Evolutionary conservation across 2,329 filamentous ascomycete genomes (phyloP), one percentile per base, ranked within the genome.

Genomic region (Ceratocystis albifundus): DNA sequence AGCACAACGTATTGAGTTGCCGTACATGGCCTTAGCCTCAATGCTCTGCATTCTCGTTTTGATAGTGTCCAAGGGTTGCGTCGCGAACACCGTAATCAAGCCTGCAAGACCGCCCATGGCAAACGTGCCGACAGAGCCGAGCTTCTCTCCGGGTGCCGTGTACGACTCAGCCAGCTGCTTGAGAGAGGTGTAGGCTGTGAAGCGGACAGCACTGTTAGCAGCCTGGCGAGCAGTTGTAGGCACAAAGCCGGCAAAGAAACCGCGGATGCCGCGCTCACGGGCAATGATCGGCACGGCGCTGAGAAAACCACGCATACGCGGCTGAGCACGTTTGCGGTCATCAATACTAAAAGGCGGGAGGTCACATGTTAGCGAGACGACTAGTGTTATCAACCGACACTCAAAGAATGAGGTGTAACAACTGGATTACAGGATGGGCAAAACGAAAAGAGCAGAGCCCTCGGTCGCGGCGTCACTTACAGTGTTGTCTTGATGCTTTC

Each of bases 41-140:
- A 96, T 87, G 70, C 90, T 96, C 82, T 99, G 94, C 94, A 99
- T 99, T 69, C 90, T 78, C 70, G 94, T 99, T 83, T 99, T 99
- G 74, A 99, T 83, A 0, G 93, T 97, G 75, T 99, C 94, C 55
- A 99, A 79, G 22, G 84, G 84, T 74, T 87, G 84, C 65, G 84
- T 87, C 36, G 84, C 85, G 68, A 84, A 92, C 66, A 99, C 94
- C 1, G 94, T 99, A 69, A 97, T 91, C 4, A 95, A 77, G 1
- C 94, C 94, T 0, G 94, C 93, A 28, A 94, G 77, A 25, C 89
- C 93, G 65, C 94, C 94, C 71, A 96, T 90, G 1, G 84, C 90
- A 74, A 99, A 99, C 0, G 94, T 99, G 69, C 88, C 89, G 0
- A 90, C 76, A 2, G 88, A 85, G 17, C 93, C 92, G 4, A 99